A percentile compares a stretch with the other conserved stretches of the same genome.
Conservation (phyloP, 2,329 filamentous ascomycete species). For the Fusarium aywerte region DNA sequence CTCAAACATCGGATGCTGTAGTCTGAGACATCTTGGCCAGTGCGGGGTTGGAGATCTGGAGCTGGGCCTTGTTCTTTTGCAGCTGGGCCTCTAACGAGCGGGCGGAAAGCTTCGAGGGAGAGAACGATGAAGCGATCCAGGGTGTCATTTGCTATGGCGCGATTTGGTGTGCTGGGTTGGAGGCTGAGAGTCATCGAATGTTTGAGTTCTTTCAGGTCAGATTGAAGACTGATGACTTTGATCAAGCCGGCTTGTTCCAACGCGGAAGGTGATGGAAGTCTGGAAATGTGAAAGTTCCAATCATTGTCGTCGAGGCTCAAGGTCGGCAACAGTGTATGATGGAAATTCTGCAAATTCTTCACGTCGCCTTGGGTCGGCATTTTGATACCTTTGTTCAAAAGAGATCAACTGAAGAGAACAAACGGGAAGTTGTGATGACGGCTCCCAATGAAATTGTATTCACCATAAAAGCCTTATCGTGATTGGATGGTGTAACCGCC, state of each 20-base stretch:
- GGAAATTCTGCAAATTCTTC: neutral
- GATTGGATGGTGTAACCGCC: neutral
- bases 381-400: neutral
- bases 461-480: neutral
- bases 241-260: neutral
- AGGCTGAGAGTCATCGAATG: neutral
- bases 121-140: neutral
- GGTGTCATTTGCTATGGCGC: neutral
- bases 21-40: neutral
- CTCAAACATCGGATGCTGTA: constrained; percentile 8
- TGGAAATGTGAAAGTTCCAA: neutral
- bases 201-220: neutral
- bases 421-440: rapidly evolving
- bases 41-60: neutral
- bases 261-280: neutral
- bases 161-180: neutral
- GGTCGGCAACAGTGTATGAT: rapidly evolving
- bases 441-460: neutral
- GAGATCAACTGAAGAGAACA: neutral
- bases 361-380: neutral
- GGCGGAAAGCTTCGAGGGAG: neutral
- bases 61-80: neutral
- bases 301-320: neutral
- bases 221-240: neutral
- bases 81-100: neutral